phyloP scores from a whole-genome alignment of 139 green algal genomes.

The Volvox africanus region DNA sequence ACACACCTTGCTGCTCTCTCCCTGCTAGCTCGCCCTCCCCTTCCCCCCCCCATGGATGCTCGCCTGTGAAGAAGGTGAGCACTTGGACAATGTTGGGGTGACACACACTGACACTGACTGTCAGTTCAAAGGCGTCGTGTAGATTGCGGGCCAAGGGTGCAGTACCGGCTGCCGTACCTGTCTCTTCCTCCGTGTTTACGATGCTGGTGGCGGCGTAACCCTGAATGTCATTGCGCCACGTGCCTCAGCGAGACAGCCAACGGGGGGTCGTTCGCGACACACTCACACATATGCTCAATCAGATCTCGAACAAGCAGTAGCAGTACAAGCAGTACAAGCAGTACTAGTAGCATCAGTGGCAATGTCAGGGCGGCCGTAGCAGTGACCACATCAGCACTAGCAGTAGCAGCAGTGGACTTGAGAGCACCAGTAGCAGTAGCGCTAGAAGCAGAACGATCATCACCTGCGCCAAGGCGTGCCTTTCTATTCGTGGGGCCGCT shows the following conservation, averaged over 20 bases:
- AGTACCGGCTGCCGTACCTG: background rate
- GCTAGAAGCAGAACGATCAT: background rate
- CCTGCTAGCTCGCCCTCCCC: background rate
- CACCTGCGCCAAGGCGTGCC: background rate
- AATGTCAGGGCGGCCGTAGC: too few species aligned
- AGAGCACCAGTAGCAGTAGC: background rate
- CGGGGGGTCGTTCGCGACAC: too few species aligned
- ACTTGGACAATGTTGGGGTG: constrained; percentile 45
- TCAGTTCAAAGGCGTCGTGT: constrained; percentile 42
- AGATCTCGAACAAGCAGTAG: too few species aligned
- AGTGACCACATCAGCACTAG: background rate
- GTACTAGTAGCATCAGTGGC: background rate
- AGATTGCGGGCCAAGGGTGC: background rate
- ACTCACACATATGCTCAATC: too few species aligned
- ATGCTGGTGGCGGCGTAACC: background rate
- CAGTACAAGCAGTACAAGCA: too few species aligned
- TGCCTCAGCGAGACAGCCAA: too few species aligned
- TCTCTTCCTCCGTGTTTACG: background rate
- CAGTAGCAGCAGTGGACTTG: background rate
- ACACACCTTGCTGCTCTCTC: too few species aligned
- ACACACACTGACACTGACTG: background rate
- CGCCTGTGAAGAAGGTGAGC: constrained; percentile 50
- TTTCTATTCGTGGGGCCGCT: background rate
- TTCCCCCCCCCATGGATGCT: background rate
- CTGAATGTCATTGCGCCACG: too few species aligned